These are phyloP conservation scores for Trichosporon coremiiforme DNA, from an alignment of 1,284 basidiomycete genomes.

Conservation along the genomic window DNA sequence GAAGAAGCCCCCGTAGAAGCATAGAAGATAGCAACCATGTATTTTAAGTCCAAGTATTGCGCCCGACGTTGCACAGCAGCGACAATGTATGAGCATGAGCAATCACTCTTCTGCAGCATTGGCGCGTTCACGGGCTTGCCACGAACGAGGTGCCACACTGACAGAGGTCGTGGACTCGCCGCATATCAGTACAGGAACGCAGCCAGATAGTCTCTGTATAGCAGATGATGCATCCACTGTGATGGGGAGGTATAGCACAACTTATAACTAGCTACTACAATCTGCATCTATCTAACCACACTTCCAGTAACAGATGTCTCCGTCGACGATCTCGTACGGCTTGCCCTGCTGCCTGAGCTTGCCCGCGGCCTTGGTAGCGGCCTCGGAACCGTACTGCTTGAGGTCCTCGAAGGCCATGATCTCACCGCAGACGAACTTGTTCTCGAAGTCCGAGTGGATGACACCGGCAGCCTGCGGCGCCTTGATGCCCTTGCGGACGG, in stretches of 20 bases:
- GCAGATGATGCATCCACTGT: conserved; percentile 18
- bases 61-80: too few relatives aligned
- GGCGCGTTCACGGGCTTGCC: too few relatives aligned
- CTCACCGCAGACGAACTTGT: conserved; percentile 99
- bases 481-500: conserved; percentile 88
- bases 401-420: conserved; percentile 93
- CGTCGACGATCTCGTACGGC: conserved; percentile 64
- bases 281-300: conserved; percentile 29
- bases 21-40: conserved; percentile 8
- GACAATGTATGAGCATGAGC: too few relatives aligned
- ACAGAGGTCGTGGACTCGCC: too few relatives aligned
- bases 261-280: conserved; percentile 19
- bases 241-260: conserved; percentile 9
- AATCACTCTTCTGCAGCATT: too few relatives aligned
- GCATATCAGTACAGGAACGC: too few relatives aligned
- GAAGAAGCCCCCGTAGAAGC: conserved; percentile 1
- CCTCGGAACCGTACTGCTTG: conserved; percentile 86
- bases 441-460: conserved; percentile 73
- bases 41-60: background rate
- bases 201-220: too few relatives aligned
- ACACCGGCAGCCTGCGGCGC: conserved; percentile 98
- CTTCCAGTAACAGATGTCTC: conserved; percentile 58
- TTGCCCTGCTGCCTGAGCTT: conserved; percentile 96
- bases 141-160: too few relatives aligned
- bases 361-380: conserved; percentile 90